Percentiles rank a stretch among this genome's conserved stretches.
These are phyloP conservation scores for Ascoidea rubescens DNA, from an alignment of 805 yeast species.

Conservation along the genomic window DNA sequence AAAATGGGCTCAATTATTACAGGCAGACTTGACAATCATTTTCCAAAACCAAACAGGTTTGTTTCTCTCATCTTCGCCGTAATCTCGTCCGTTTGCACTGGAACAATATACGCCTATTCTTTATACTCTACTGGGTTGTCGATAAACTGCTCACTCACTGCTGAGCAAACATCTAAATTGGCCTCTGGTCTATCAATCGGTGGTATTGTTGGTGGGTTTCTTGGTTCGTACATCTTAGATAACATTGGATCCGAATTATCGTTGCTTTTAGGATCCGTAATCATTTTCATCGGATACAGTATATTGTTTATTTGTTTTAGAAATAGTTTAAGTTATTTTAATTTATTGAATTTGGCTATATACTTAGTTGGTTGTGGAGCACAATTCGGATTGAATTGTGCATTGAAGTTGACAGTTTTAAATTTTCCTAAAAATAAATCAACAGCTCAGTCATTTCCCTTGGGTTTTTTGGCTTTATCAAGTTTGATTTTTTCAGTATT, in stretches of 20 bases:
- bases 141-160: not conserved
- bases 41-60: not conserved
- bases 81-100: not conserved
- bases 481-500: slow-evolving; percentile 50
- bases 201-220: slow-evolving; percentile 51
- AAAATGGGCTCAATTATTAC: no score
- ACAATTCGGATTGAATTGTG: slow-evolving; percentile 12
- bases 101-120: not conserved
- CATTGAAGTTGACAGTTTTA: slow-evolving; percentile 36
- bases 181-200: slow-evolving; percentile 40
- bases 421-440: slow-evolving; percentile 66
- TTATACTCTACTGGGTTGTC: not conserved
- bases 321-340: slow-evolving; percentile 9
- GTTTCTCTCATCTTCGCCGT: not conserved
- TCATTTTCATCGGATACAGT: slow-evolving; percentile 41
- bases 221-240: slow-evolving; percentile 60
- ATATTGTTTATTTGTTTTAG: slow-evolving; percentile 25
- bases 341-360: not conserved
- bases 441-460: slow-evolving; percentile 55
- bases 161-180: not conserved
- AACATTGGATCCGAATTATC: slow-evolving; percentile 40
- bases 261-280: slow-evolving; percentile 37
- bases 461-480: slow-evolving; percentile 55
- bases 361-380: slow-evolving; percentile 3
- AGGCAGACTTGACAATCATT: no score